Base-by-base conservation (phyloP, 129 eudicot species). In the Tagetes patula region DNA sequence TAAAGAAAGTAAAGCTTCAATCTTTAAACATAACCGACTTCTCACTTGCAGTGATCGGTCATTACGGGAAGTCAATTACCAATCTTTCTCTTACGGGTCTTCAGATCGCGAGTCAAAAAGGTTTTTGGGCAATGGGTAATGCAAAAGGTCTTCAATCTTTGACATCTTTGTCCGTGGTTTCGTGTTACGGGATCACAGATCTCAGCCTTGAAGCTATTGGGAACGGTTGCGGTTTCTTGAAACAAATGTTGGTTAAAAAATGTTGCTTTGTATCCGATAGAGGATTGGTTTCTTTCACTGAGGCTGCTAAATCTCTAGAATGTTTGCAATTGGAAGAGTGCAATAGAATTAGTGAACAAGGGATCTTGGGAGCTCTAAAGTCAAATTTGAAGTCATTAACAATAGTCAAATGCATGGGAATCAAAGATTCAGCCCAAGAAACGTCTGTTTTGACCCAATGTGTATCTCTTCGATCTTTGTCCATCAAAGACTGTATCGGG, bases 91-190 rank as follows among this genome's bases (percentile, higher is more conserved):
- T 95, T 27, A 41, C 80, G 1, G 83, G 88, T 55, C 96, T 95
- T 77, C 87, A 64, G 75, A 75, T 65, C 30, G 94, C 87, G 72
- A 88, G 82, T 80, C 87, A 95, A 55, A 95, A 80, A 74, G 99
- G 97, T 13, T 95, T 95, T 67, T 90, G 99, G 99, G 96, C 88
- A 1, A 90, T 95, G 99, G 97, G 96, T 66, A 90, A 80, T 36
- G 99, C 91, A 11, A 76, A 76, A 67, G 97, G 99, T 65, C 88
- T 95, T 49, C 83, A 83, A 69, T 56, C 78, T 1, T 78, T 95
- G 36, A 58, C 74, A 0, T 85, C 94, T 61, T 80, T 95, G 71
- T 30, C 77, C 5, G 68, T 95, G 3, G 69, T 82, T 77, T 88
- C 97, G 2, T 95, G 99, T 65, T 74, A 74, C 9, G 97, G 99